Conservation (phyloP, 2,329 filamentous ascomycete species). For the Talaromyces sp. region DNA sequence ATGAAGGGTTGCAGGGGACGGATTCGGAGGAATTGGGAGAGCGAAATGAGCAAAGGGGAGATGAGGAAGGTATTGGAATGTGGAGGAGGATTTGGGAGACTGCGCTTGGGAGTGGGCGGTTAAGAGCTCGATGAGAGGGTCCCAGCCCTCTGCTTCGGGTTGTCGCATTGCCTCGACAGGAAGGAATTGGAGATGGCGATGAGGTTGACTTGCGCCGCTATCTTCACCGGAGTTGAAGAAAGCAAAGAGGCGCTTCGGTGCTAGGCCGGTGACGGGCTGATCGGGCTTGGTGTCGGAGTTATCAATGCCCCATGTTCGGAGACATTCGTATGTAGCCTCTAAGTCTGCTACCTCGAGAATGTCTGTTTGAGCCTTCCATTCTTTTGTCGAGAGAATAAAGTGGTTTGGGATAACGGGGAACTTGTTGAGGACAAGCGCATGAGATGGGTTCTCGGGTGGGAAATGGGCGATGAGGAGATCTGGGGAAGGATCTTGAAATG, state of each 20-base stretch:
- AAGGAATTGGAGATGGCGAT: constrained; percentile 52
- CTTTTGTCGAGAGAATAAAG: constrained; percentile 52
- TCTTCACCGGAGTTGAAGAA: constrained; percentile 55
- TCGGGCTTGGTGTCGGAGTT: background rate
- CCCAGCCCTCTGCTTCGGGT: constrained; percentile 45
- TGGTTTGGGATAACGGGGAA: constrained; percentile 53
- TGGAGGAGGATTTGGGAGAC: constrained; percentile 13
- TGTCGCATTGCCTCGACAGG: constrained; percentile 49
- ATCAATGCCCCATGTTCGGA: constrained; percentile 42
- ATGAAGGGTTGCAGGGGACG: constrained; percentile 41
- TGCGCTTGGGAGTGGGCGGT: constrained; percentile 13
- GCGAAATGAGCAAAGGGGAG: constrained; percentile 58
- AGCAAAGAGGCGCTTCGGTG: constrained; percentile 42
- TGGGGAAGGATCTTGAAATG: constrained; percentile 47
- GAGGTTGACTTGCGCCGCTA: constrained; percentile 52
- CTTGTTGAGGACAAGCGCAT: constrained; percentile 52
- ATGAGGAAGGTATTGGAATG: constrained; percentile 30
- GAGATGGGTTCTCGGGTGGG: constrained; percentile 37
- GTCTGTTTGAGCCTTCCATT: constrained; percentile 47
- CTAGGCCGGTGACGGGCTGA: constrained; percentile 1
- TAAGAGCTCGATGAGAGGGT: constrained; percentile 51
- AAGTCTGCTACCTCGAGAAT: constrained; percentile 48
- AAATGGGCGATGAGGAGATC: constrained; percentile 48
- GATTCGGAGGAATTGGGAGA: constrained; percentile 42
- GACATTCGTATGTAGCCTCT: constrained; percentile 43